Evolutionary conservation across 1,139 yeast genomes (phyloP).

Genomic region (Geotrichum siamense): DNA sequence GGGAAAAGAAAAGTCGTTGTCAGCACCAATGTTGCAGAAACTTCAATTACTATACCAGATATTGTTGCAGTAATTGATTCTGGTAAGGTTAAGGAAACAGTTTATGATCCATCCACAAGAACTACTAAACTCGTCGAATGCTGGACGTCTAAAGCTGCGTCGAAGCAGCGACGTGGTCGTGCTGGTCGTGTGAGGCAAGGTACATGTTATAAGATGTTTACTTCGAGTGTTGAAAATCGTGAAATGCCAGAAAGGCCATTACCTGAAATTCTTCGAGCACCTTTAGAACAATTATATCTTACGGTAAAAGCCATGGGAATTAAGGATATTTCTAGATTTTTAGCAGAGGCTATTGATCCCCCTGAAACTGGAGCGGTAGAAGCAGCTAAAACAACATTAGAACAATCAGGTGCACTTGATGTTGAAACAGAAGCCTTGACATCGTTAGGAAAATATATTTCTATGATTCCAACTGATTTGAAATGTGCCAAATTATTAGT

Average conservation of each 20-base stretch:
- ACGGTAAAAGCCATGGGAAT: slow-evolving; percentile 88
- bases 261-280: slow-evolving; percentile 82
- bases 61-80: slow-evolving; percentile 87
- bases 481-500: slow-evolving; percentile 77
- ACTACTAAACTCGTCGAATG: slow-evolving; percentile 67
- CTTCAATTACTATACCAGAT: slow-evolving; percentile 88
- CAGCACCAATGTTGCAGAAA: slow-evolving; percentile 77
- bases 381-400: slow-evolving; percentile 55
- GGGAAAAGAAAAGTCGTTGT: slow-evolving; percentile 73
- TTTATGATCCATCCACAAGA: slow-evolving; percentile 59
- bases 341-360: slow-evolving; percentile 73
- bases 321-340: slow-evolving; percentile 57
- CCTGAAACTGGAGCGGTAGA: slow-evolving; percentile 56
- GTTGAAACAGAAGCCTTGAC: slow-evolving; percentile 41
- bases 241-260: slow-evolving; percentile 65
- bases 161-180: slow-evolving; percentile 91
- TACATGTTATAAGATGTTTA: slow-evolving; percentile 70
- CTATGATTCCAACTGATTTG: slow-evolving; percentile 78
- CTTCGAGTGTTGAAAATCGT: slow-evolving; percentile 48
- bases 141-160: slow-evolving; percentile 89
- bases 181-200: slow-evolving; percentile 95
- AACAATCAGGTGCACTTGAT: slow-evolving; percentile 65
- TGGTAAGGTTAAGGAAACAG: slow-evolving; percentile 75
- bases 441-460: slow-evolving; percentile 71
- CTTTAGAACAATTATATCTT: slow-evolving; percentile 73